Evolutionary conservation across 1,139 yeast genomes (phyloP).

Genomic region (Fermentozyma sake): DNA sequence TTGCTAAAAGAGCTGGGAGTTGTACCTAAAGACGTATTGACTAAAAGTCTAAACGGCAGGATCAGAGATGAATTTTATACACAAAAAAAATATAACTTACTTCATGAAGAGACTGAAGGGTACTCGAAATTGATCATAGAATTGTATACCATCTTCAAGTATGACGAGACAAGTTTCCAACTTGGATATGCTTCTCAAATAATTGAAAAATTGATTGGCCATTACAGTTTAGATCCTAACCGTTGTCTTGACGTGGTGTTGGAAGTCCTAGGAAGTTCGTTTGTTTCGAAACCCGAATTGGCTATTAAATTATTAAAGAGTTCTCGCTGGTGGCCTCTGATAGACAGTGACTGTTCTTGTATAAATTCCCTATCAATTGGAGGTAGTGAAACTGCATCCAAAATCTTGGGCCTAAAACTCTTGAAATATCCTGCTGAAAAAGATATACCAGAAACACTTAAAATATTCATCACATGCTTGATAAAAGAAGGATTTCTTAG

Average conservation of each 20-base stretch:
- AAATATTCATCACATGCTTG: conserved; percentile 46
- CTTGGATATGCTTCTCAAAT: conserved; percentile 46
- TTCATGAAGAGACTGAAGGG: conserved; percentile 83
- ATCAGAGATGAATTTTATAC: conserved; percentile 58
- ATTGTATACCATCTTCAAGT: conserved; percentile 39
- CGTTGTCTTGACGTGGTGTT: conserved; percentile 62
- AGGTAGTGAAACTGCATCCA: conserved; percentile 50
- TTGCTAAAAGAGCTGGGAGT: conserved; percentile 32
- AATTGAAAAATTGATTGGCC: conserved; percentile 64
- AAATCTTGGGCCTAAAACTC: conserved; percentile 57
- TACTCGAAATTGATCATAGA: conserved; percentile 63
- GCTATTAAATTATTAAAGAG: conserved; percentile 44
- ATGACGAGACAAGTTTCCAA: conserved; percentile 37
- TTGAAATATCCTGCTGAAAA: conserved; percentile 27
- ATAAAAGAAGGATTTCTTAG: conserved; percentile 69
- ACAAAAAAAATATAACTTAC: conserved; percentile 65
- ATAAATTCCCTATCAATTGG: conserved; percentile 40
- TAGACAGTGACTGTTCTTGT: conserved; percentile 25
- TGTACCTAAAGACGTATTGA: conserved; percentile 34
- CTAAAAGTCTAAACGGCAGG: conserved; percentile 39
- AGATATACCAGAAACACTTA: conserved; percentile 42
- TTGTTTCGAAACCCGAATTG: conserved; percentile 44
- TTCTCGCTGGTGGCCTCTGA: conserved; percentile 66
- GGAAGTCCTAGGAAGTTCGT: conserved; percentile 43
- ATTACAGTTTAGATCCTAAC: conserved; percentile 72